A percentile compares a stretch with the other conserved stretches of the same genome.
phyloP scores from a whole-genome alignment of 768 basidiomycete species.

The Termitomyces eurrhizus region DNA sequence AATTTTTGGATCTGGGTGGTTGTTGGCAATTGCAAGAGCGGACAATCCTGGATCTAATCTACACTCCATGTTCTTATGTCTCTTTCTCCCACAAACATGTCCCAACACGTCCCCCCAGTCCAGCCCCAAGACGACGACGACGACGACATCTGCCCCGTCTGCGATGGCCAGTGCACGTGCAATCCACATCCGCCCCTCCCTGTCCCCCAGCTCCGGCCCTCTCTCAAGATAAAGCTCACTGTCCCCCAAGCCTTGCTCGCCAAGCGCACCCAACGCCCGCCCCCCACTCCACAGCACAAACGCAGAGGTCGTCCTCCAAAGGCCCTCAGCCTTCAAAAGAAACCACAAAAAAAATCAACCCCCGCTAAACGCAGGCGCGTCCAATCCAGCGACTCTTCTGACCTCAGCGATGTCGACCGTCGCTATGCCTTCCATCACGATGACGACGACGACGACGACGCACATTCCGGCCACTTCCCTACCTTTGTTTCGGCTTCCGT shows the following conservation, averaged over 20 bases:
- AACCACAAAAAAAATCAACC: conserved; percentile 17
- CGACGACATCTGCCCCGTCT: conserved; percentile 85
- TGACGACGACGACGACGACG: conserved; percentile 27
- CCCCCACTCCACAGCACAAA: conserved; percentile 27
- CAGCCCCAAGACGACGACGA: conserved; percentile 60
- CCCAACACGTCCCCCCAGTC: not conserved
- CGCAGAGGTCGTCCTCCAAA: conserved; percentile 59
- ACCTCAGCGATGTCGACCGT: conserved; percentile 35
- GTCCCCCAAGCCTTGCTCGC: conserved; percentile 54
- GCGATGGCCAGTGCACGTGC: conserved; percentile 89
- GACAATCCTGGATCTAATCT: conserved; percentile 38
- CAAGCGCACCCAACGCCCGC: conserved; percentile 30
- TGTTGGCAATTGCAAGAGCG: not conserved
- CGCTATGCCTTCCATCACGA: conserved; percentile 25
- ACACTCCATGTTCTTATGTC: conserved; percentile 40
- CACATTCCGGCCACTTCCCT: conserved; percentile 45
- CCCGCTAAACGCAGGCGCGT: conserved; percentile 34
- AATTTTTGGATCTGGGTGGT: conserved; percentile 11
- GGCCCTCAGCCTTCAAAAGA: conserved; percentile 24
- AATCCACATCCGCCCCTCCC: conserved; percentile 26
- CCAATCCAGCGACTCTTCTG: conserved; percentile 25
- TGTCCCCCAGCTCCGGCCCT: conserved; percentile 35
- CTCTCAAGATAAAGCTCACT: conserved; percentile 74
- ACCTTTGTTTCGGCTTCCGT: conserved; percentile 68
- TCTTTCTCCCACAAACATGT: not conserved